Evolutionary conservation across 176 grass and related monocot genomes (phyloP).

Genomic region (Cocos nucifera): DNA sequence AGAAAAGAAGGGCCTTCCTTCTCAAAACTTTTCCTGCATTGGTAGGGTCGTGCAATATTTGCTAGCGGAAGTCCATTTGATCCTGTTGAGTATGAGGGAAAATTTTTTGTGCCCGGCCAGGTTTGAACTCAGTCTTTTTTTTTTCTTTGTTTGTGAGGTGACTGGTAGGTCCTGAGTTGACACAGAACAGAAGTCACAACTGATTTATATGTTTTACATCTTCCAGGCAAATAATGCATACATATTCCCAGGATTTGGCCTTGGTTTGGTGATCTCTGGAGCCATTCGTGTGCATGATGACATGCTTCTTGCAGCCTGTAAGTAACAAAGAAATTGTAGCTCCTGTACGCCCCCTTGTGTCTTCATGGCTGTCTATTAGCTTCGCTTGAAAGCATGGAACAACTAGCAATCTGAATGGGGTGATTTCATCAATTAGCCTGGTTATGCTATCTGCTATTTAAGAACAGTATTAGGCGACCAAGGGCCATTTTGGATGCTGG

Average conservation of each 20-base stretch:
- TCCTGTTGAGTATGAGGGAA: constrained; percentile 70
- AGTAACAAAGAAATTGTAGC: constrained; percentile 15
- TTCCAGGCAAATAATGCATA: constrained; percentile 90
- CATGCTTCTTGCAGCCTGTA: constrained; percentile 87
- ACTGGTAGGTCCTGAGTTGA: background rate
- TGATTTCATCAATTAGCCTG: no score
- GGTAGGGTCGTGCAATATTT: constrained; percentile 81
- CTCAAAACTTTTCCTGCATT: constrained; percentile 11
- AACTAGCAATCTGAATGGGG: no score
- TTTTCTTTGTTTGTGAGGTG: background rate
- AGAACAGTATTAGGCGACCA: no score
- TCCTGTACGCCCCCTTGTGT: background rate
- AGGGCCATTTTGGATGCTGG: no score
- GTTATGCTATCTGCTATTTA: no score
- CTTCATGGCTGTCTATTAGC: no score
- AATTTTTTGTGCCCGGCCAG: constrained; percentile 70
- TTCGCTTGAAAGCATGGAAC: no score
- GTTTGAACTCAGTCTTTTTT: constrained; percentile 33
- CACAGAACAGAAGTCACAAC: background rate
- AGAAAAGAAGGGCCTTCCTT: background rate
- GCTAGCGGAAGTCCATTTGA: constrained; percentile 97
- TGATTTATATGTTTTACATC: constrained; percentile 1
- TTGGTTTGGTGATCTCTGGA: constrained; percentile 79
- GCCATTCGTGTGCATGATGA: constrained; percentile 68
- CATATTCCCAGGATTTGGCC: constrained; percentile 88